phyloP scores from a whole-genome alignment of 2,329 filamentous ascomycete species.

The Penicillium sp. region DNA sequence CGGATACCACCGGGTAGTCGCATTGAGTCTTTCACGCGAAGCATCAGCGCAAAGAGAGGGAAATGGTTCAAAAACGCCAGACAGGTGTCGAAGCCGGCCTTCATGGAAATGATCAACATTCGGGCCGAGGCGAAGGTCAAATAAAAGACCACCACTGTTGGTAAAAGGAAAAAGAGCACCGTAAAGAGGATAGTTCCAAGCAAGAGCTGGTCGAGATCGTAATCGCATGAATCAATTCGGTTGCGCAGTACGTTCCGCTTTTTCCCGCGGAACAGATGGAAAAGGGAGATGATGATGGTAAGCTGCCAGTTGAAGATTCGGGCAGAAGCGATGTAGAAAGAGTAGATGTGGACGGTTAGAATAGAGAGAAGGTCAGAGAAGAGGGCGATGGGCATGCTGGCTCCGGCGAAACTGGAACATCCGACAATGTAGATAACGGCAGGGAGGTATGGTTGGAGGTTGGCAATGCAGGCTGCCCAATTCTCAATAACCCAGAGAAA shows the following conservation, averaged over 20 bases:
- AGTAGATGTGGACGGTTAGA: slow-evolving; percentile 93
- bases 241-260: slow-evolving; percentile 96
- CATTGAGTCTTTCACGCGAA: slow-evolving; percentile 85
- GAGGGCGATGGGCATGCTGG: slow-evolving; percentile 92
- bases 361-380: slow-evolving; percentile 91
- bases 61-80: slow-evolving; percentile 96
- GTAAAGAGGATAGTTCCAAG: slow-evolving; percentile 96
- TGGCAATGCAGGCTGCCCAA: slow-evolving; percentile 81
- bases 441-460: slow-evolving; percentile 74
- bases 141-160: slow-evolving; percentile 94
- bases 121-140: slow-evolving; percentile 89
- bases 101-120: slow-evolving; percentile 91
- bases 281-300: slow-evolving; percentile 92
- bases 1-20: slow-evolving; percentile 87
- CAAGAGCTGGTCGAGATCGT: slow-evolving; percentile 92
- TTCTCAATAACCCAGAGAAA: slow-evolving; percentile 99
- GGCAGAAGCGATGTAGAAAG: slow-evolving; percentile 93
- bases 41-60: slow-evolving; percentile 92
- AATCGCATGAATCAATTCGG: slow-evolving; percentile 97
- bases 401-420: slow-evolving; percentile 89
- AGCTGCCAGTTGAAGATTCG: slow-evolving; percentile 99
- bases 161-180: slow-evolving; percentile 85
- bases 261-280: slow-evolving; percentile 95
- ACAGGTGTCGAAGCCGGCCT: slow-evolving; percentile 83
- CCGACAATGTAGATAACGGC: slow-evolving; percentile 87